Evolutionary conservation across 192 early-diverging fungal genomes (phyloP), one percentile per base, ranked within the genome.

Genomic region (Funneliformis mosseae): DNA sequence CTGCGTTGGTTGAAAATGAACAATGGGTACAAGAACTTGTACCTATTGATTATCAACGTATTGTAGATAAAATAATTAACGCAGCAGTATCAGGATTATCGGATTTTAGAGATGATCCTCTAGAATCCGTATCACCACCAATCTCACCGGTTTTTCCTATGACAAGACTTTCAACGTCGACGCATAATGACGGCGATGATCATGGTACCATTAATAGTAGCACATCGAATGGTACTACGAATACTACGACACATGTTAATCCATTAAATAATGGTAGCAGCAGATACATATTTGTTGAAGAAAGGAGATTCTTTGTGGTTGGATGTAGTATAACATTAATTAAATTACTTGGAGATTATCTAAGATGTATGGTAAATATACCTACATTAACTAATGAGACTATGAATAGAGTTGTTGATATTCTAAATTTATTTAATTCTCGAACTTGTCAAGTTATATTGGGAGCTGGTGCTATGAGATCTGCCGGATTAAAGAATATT

Each of bases 401-500:
- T 8, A 89, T 97, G 87, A 96, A 98, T 78, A 90, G 93, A 55
- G 87, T 98, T 18, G 88, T 94, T 1, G 98, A 99, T 62, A 80
- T 97, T 16, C 83, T 96, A 23, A 95, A 93, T 86, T 79, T 96
- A 18, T 99, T 98, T 87, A 99, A 99, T 83, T 97, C 96, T 6
- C 83, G 96, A 73, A 92, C 93, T 9, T 98, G 97, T 85, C 97
- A 99, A 85, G 96, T 98, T 1, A 98, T 99, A 84, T 89, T 99
- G 16, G 98, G 97, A 8, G 97, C 97, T 8, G 98, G 98, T 2
- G 98, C 98, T 0, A 96, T 97, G 90, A 89, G 91, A 39, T 98
- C 97, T n/a, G 97, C 97, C 11, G 98, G 98, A 25, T 84, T 99
- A 27, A 96, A 97, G 76, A 97, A 96, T 83, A 99, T 99, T 42